Evolutionary conservation across 495 filamentous ascomycete genomes (phyloP).

Genomic region (Aspergillus mulundensis): DNA sequence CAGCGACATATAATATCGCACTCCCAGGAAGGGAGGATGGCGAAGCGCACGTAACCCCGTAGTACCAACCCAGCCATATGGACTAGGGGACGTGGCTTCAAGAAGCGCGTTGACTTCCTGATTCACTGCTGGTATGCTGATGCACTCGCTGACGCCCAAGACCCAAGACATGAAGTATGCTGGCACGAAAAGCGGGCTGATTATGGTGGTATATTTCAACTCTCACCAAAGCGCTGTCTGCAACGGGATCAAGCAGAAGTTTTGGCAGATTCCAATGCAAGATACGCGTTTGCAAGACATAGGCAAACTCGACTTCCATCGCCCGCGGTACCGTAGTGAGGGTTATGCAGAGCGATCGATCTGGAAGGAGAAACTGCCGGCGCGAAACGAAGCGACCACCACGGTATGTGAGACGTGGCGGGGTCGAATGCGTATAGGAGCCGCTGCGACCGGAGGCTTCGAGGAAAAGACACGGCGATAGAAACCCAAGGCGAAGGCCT

Average conservation of each 20-base stretch:
- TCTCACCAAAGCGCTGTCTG: conserved; percentile 34
- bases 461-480: conserved; percentile 49
- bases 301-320: conserved; percentile 45
- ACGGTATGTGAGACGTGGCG: conserved; percentile 25
- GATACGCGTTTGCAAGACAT: conserved; percentile 34
- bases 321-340: conserved; percentile 33
- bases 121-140: conserved; percentile 47
- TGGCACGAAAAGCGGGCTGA: conserved; percentile 19
- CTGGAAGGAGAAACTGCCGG: conserved; percentile 40
- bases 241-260: conserved; percentile 26
- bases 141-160: conserved; percentile 58
- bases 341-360: conserved; percentile 25
- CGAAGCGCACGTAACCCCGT: not conserved
- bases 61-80: not conserved
- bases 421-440: conserved; percentile 34
- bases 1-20: not conserved
- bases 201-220: conserved; percentile 24
- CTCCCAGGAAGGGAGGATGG: not conserved
- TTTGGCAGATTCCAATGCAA: conserved; percentile 17
- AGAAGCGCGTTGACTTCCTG: conserved; percentile 9
- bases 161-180: conserved; percentile 21
- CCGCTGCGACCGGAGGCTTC: conserved; percentile 40
- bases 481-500: conserved; percentile 54
- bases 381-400: conserved; percentile 28
- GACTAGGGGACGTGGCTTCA: not conserved